phyloP scores from a whole-genome alignment of 1,284 basidiomycete species.

The Megacollybia platyphylla region DNA sequence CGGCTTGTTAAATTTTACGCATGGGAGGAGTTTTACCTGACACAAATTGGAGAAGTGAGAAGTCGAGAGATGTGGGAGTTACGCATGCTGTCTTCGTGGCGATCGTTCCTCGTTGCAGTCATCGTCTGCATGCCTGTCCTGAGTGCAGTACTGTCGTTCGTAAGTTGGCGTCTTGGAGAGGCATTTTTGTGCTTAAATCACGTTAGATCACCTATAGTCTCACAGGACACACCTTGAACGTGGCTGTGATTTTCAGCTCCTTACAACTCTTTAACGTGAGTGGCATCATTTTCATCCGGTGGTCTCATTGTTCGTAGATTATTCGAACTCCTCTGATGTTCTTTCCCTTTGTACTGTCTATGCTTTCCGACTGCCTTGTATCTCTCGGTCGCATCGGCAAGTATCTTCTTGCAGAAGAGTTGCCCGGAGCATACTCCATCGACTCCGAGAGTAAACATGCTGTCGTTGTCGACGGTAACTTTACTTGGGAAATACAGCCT shows the following conservation, averaged over 20 bases:
- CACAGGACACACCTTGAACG: conserved; percentile 35
- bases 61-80: conserved; percentile 20
- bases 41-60: conserved; percentile 26
- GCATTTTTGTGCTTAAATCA: not conserved
- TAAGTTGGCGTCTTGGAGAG: conserved; percentile 11
- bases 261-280: conserved; percentile 49
- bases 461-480: conserved; percentile 35
- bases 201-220: conserved; percentile 40
- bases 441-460: conserved; percentile 20
- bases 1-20: conserved; percentile 30
- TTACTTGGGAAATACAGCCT: conserved; percentile 32
- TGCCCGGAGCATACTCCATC: conserved; percentile 26
- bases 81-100: no score
- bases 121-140: not conserved
- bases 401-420: conserved; percentile 42
- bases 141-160: conserved; percentile 37
- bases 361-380: conserved; percentile 33
- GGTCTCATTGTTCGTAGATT: conserved; percentile 12
- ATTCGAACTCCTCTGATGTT: conserved; percentile 23
- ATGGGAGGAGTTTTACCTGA: conserved; percentile 34
- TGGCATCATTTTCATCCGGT: not conserved
- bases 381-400: conserved; percentile 32
- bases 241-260: conserved; percentile 47
- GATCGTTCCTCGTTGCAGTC: not conserved
- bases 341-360: conserved; percentile 23